phyloP scores from a whole-genome alignment of 2,329 filamentous ascomycete genomes.

The Cordyceps fumosorosea region DNA sequence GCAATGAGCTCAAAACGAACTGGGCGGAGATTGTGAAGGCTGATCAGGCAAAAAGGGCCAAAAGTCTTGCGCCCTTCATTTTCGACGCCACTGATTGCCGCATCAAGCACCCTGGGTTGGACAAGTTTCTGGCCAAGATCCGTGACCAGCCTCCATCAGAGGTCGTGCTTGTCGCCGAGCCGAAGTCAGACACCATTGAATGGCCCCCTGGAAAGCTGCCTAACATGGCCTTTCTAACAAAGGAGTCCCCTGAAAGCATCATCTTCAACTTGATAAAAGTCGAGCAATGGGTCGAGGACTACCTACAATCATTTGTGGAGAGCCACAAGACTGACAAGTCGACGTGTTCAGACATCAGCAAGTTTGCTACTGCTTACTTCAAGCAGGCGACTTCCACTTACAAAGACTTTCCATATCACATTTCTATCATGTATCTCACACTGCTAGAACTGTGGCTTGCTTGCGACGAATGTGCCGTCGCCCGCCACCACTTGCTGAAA shows the following conservation, averaged over 20 bases:
- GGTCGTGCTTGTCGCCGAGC: neutral
- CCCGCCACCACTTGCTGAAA: conserved; percentile 30
- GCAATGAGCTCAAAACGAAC: neutral
- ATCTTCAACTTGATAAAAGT: conserved; percentile 28
- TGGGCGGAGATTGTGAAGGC: neutral
- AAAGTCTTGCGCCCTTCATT: neutral
- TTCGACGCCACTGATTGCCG: neutral
- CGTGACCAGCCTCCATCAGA: neutral
- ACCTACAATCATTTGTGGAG: conserved; percentile 23
- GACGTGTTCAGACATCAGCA: conserved; percentile 24
- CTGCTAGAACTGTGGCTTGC: conserved; percentile 52
- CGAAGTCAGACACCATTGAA: neutral
- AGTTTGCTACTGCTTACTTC: conserved; percentile 30
- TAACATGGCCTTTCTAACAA: neutral
- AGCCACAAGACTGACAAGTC: conserved; percentile 14
- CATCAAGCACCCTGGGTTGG: neutral
- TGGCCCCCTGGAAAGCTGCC: neutral
- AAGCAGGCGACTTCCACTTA: conserved; percentile 27
- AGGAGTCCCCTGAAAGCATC: neutral
- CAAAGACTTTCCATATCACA: conserved; percentile 31
- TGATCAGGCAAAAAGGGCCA: neutral
- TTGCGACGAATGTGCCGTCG: conserved; percentile 42
- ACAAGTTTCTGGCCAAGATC: neutral
- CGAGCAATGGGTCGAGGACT: conserved; percentile 41
- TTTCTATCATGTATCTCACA: conserved; percentile 49